Percentiles rank a stretch among this genome's conserved stretches.
These are phyloP conservation scores for Protostelium mycophagum DNA, from an alignment of 78 protist genomes.

Conservation along the genomic window DNA sequence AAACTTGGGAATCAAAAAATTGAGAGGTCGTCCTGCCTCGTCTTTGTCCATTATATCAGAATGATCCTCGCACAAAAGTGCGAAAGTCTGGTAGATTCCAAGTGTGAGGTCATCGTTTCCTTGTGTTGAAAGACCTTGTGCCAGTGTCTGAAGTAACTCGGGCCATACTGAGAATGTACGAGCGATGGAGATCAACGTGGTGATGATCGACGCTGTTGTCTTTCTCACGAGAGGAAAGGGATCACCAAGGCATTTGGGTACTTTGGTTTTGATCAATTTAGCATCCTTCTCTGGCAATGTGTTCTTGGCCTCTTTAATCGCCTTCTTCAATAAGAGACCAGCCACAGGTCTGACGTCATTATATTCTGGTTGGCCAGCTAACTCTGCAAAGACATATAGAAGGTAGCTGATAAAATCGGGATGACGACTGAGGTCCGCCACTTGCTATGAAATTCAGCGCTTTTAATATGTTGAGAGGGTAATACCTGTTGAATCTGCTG, in stretches of 20 bases:
- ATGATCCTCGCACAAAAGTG: slow-evolving; percentile 52
- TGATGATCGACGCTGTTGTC: not conserved
- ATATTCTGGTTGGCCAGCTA: not conserved
- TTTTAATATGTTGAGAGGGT: not conserved
- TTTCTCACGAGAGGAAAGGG: not conserved
- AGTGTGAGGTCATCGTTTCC: slow-evolving; percentile 18
- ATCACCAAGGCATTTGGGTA: not conserved
- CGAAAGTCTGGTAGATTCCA: slow-evolving; percentile 34
- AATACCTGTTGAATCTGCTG: not conserved
- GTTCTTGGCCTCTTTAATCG: not conserved
- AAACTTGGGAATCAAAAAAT: slow-evolving; percentile 40
- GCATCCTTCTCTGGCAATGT: not conserved
- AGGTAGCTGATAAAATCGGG: not conserved
- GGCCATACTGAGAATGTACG: not conserved
- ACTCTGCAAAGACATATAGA: not conserved
- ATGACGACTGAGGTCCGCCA: not conserved
- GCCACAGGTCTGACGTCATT: not conserved
- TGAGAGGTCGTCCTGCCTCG: slow-evolving; percentile 15
- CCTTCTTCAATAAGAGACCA: not conserved
- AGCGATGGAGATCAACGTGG: not conserved
- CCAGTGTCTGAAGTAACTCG: not conserved
- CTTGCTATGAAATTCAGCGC: not conserved
- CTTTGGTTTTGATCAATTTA: not conserved
- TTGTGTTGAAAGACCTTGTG: not conserved
- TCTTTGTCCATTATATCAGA: slow-evolving; percentile 15